Evolutionary conservation across 2,329 filamentous ascomycete genomes (phyloP).

Genomic region (Arachnopeziza araneosa): DNA sequence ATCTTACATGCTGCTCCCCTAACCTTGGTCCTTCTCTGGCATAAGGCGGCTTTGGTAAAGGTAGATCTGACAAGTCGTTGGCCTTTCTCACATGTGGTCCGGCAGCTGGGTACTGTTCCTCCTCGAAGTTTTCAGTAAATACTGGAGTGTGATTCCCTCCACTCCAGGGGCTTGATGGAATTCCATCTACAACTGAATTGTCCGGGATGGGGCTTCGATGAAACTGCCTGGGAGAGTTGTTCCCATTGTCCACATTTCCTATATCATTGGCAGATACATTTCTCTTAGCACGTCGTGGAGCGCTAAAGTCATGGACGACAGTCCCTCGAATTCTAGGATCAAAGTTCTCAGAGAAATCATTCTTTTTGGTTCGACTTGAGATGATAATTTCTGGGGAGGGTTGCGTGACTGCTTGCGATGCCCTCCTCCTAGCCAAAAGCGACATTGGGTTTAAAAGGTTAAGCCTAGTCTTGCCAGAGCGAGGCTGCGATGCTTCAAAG

Average conservation of each 20-base stretch:
- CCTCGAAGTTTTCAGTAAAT: constrained; percentile 50
- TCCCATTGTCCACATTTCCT: constrained; percentile 8
- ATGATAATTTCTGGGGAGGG: constrained; percentile 23
- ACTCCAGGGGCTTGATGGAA: constrained; percentile 21
- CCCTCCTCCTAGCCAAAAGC: constrained; percentile 27
- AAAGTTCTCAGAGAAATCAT: constrained; percentile 37
- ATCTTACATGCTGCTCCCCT: constrained; percentile 12
- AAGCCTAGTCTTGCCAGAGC: constrained; percentile 27
- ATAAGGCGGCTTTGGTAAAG: constrained; percentile 27
- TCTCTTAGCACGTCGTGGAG: constrained; percentile 44
- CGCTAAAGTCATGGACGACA: constrained; percentile 60
- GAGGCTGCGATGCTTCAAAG: constrained; percentile 8
- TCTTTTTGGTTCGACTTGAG: constrained; percentile 16
- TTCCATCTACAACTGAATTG: constrained; percentile 16
- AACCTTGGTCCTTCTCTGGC: constrained; percentile 22
- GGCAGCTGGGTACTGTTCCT: constrained; percentile 36
- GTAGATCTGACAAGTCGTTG: constrained; percentile 29
- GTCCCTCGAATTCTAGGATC: constrained; percentile 61
- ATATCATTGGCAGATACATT: constrained; percentile 31
- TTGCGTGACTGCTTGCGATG: constrained; percentile 28
- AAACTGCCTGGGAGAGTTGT: constrained; percentile 7
- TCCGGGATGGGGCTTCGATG: constrained; percentile 23
- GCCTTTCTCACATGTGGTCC: constrained; percentile 31
- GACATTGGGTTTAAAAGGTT: constrained; percentile 19
- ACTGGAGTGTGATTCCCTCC: constrained; percentile 44